Percentiles rank a stretch among this genome's conserved stretches.
Evolutionary conservation across 2,329 filamentous ascomycete species (phyloP).

Genomic region (Xylariales sp.): DNA sequence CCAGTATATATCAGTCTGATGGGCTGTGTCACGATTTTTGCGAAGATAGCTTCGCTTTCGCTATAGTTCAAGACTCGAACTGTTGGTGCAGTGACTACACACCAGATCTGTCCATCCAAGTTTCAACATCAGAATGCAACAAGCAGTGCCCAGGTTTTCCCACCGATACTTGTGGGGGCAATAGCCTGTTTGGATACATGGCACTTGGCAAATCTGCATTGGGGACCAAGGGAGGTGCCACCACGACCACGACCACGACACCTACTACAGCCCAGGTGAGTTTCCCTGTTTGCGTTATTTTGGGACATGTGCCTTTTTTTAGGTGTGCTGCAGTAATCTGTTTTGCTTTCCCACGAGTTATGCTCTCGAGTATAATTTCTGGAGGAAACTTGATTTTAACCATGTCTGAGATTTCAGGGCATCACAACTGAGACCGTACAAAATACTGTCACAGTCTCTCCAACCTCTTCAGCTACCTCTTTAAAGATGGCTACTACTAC

Average conservation of each 20-base stretch:
- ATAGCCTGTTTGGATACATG: constrained; percentile 62
- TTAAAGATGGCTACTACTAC: constrained; percentile 11
- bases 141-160: constrained; percentile 64
- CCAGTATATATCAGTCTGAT: constrained; percentile 60
- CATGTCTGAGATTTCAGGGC: constrained; percentile 22
- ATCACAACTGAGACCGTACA: constrained; percentile 29
- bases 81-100: constrained; percentile 75
- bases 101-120: constrained; percentile 42
- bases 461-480: constrained; percentile 18
- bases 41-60: constrained; percentile 55
- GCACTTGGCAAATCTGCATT: constrained; percentile 46
- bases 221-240: constrained; percentile 45
- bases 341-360: neutral
- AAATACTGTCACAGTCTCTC: constrained; percentile 29
- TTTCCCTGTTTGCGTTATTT: constrained; percentile 13
- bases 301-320: neutral
- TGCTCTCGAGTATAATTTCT: neutral
- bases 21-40: constrained; percentile 64
- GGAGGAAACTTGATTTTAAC: constrained; percentile 18
- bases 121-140: constrained; percentile 46
- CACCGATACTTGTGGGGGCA: constrained; percentile 59
- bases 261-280: constrained; percentile 21
- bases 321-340: neutral
- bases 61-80: constrained; percentile 57
- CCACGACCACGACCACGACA: constrained; percentile 18